Conservation (phyloP, 148 eudicot genomes). For the Rhododendron ovatum region DNA sequence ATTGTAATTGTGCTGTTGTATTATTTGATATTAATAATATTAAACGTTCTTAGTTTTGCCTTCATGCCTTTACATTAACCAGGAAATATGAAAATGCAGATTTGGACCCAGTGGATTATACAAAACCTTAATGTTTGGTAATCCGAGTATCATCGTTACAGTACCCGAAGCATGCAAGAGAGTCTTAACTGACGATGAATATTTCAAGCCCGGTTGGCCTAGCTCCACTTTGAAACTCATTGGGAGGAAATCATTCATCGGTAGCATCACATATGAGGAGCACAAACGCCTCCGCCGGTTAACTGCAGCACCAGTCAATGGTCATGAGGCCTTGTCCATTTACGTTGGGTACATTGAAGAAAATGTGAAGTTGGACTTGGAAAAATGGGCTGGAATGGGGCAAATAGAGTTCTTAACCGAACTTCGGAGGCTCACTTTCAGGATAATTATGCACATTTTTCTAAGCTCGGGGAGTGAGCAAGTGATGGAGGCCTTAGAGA, state of each 20-base stretch:
- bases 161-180: constrained; percentile 59
- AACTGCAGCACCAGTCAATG: constrained; percentile 83
- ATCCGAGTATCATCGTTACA: constrained; percentile 68
- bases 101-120: constrained; percentile 66
- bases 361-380: constrained; percentile 38
- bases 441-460: constrained; percentile 72
- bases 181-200: constrained; percentile 73
- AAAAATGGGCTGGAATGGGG: constrained; percentile 69
- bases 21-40: not conserved
- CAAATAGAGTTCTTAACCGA: constrained; percentile 69
- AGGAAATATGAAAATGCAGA: constrained; percentile 31
- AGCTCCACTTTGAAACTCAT: constrained; percentile 53
- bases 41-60: not conserved
- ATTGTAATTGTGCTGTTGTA: not conserved
- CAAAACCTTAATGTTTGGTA: constrained; percentile 83
- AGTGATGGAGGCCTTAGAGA: constrained; percentile 62
- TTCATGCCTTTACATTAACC: not conserved
- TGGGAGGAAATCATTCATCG: constrained; percentile 70
- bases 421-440: constrained; percentile 63
- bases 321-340: constrained; percentile 70
- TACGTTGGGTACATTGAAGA: constrained; percentile 69
- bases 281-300: constrained; percentile 73
- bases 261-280: constrained; percentile 61
- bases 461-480: constrained; percentile 68
- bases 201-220: constrained; percentile 94